Evolutionary conservation across 805 yeast genomes (phyloP).

Genomic region (Candida sithepensis): DNA sequence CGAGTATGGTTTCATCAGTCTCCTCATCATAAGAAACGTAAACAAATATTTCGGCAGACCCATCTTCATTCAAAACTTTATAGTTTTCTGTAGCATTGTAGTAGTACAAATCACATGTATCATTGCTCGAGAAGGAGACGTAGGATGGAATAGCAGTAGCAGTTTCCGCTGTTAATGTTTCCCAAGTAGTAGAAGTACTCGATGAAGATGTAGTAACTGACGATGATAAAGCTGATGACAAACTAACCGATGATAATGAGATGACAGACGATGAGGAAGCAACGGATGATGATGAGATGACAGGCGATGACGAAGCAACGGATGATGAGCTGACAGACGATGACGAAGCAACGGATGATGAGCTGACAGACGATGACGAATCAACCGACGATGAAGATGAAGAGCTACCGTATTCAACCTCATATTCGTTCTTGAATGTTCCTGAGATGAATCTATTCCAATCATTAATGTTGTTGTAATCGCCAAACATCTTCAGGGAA

Average conservation of each 20-base stretch:
- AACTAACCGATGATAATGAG: background rate
- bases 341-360: no score
- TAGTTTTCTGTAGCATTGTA: background rate
- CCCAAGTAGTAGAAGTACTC: background rate
- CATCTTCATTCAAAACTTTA: background rate
- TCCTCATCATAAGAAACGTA: background rate
- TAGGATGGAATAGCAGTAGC: background rate
- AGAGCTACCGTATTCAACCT: no score
- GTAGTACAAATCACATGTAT: background rate
- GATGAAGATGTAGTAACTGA: background rate
- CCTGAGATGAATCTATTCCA: conserved; percentile 12
- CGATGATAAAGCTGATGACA: background rate
- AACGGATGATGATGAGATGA: background rate
- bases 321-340: background rate
- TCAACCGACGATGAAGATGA: no score
- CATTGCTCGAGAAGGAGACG: background rate
- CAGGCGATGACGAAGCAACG: background rate
- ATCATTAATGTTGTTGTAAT: conserved; percentile 3
- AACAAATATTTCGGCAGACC: background rate
- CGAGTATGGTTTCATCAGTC: background rate
- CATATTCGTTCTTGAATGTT: background rate
- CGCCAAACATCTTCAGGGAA: conserved; percentile 10
- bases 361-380: no score
- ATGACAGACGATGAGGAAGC: background rate
- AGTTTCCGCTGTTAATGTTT: background rate